Base-by-base conservation (phyloP, 139 green algal genomes). In the Chlorella sp. region DNA sequence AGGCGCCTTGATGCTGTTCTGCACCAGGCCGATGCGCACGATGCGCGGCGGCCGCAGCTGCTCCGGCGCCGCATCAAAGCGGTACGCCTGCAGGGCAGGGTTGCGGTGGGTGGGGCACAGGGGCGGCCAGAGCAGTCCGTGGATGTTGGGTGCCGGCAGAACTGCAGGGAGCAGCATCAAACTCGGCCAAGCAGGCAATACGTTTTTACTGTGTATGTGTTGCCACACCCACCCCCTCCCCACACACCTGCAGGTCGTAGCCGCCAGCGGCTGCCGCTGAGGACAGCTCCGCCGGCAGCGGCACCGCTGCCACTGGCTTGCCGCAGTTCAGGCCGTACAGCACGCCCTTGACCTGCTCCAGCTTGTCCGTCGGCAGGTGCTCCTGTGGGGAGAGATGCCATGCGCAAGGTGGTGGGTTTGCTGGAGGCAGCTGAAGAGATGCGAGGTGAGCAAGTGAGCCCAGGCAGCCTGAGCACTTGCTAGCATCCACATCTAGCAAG, bases 1-100 rank as follows among this genome's bases (percentile, higher is more conserved):
- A 17, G 94, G 88, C 17, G 91, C 64, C 13, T 90, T 81, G 39
- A 97, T 96, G 30, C 87, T 81, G 78, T 99, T 94, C 80, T 99
- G 97, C 4, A 99, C 88, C 21, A 99, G 82, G 0, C 91, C 97
- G n/a, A 99, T 91, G 12, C 87, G 75, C 16, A 98, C 93, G 13
- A 96, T 47, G 0, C 96, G 88, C 4, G 96, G 93, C 4, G 78
- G 60, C 0, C 96, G 87, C 62, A 97, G 73, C 89, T 99, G 92
- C 91, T 99, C 96, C 5, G 71, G 67, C 11, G 87, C 89, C 23
- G 97, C 97, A 0, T 28, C 87, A 78, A 98, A 98, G 13, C n/a
- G 17, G 67, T 93, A 98, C 3, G 39, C 90, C 78, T 60, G 51
- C 13, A 15, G 51, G 44, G 44, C 44, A 55, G 44, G 7, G 44